Evolutionary conservation across 2,329 filamentous ascomycete genomes (phyloP).

Genomic region (Sarocladium kiliense): DNA sequence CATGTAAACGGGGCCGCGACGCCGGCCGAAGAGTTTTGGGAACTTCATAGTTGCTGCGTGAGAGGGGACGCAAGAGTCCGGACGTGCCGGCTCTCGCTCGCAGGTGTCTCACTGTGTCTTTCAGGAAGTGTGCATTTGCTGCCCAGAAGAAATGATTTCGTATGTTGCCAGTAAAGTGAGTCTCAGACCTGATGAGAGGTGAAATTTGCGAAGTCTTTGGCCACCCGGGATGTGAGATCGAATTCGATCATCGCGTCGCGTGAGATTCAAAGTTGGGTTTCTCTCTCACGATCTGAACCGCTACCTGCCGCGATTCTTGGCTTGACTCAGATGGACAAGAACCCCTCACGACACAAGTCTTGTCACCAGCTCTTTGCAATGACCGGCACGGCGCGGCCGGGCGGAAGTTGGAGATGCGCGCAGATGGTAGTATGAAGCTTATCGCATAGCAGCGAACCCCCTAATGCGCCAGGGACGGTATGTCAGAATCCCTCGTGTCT

Average conservation of each 20-base stretch:
- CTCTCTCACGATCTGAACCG: background rate
- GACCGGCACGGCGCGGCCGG: background rate
- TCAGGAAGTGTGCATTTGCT: background rate
- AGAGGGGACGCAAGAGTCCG: background rate
- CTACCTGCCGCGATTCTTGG: background rate
- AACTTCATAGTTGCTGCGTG: conserved; percentile 20
- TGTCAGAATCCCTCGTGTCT: background rate
- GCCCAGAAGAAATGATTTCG: background rate
- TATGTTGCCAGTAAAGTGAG: background rate
- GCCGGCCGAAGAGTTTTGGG: conserved; percentile 27
- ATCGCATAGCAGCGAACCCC: background rate
- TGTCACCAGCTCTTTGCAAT: background rate
- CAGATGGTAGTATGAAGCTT: background rate
- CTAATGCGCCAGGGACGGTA: background rate
- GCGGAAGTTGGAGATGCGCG: too few relatives aligned
- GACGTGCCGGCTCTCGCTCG: conserved; percentile 2
- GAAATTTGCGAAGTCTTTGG: background rate
- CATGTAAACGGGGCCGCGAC: background rate
- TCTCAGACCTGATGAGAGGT: background rate
- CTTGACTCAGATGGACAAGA: background rate
- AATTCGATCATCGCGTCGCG: background rate
- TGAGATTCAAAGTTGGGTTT: background rate
- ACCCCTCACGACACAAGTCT: background rate
- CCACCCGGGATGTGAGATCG: background rate
- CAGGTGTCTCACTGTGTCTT: conserved; percentile 2